Evolutionary conservation across 768 basidiomycete species (phyloP), one percentile per base, ranked within the genome.

Genomic region (Boletales sp.): DNA sequence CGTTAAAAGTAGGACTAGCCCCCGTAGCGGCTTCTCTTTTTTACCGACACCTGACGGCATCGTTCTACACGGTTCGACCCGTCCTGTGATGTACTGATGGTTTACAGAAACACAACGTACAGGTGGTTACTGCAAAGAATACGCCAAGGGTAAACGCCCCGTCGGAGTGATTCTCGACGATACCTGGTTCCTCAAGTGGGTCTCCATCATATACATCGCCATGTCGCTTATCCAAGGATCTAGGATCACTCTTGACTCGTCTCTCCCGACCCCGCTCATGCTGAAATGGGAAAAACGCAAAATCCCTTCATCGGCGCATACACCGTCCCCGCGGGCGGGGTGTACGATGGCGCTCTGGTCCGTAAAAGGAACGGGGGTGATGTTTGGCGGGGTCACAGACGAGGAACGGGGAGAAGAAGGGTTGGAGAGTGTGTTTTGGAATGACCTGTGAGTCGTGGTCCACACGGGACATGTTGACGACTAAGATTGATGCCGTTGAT

Each of bases 91-190:
- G 6, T 37, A n/a, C 7, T n/a, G 13, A 15, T 15, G 17, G 12
- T 8, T 38, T n/a, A 6, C 15, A 1, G 47, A 14, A 8, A 13
- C 1, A 36, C 8, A n/a, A 30, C 5, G 34, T 12, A 15, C 44
- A 90, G 87, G 90, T 11, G 94, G 94, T 0, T 95, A 95, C 64
- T 90, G 86, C 63, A 94, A 96, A 65, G 87, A 91, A 68, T 94
- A 94, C 58, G 61, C 69, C 18, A 93, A 94, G 62, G 90, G 91
- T 3, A 90, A 91, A 61, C 82, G 88, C 1, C 84, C 88, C 0
- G 71, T 90, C 12, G 93, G 93, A 1, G 74, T 92, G n/a, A 91
- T 89, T 72, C 74, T 94, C 7, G 90, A 92, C 15, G 92, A 96
- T 61, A 90, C 88, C 0, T 96, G 92, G 94, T 74, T 93, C 46